Conservation (phyloP, 345 rosid genomes). For the Eucalyptus paniculata region DNA sequence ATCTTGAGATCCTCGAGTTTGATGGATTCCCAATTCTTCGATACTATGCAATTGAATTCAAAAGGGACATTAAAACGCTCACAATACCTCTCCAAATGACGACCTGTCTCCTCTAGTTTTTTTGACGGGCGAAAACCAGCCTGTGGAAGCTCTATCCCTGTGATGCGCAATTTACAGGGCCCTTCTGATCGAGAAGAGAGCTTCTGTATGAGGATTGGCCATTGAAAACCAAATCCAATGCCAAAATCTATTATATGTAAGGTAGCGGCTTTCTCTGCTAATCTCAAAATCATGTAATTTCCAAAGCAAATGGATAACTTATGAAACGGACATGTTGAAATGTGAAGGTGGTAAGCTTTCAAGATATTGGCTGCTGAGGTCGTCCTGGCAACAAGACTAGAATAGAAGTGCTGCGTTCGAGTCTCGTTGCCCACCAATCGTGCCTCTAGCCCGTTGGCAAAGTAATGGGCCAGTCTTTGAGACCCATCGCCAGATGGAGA, state of each 20-base stretch:
- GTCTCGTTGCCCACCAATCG: constrained; percentile 43
- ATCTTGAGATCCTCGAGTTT: constrained; percentile 25
- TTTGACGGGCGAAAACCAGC: constrained; percentile 64
- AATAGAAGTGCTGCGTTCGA: constrained; percentile 8
- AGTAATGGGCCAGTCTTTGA: constrained; percentile 77
- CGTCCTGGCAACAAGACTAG: background rate
- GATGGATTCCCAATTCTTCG: constrained; percentile 21
- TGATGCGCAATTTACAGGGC: constrained; percentile 62
- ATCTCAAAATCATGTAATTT: background rate
- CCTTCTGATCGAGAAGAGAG: constrained; percentile 32
- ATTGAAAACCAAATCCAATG: constrained; percentile 16
- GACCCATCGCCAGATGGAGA: constrained; percentile 62
- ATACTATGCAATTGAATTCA: constrained; percentile 24
- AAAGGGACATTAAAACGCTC: constrained; percentile 65
- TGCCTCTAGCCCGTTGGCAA: constrained; percentile 72
- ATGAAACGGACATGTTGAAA: constrained; percentile 8
- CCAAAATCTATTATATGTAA: constrained; percentile 4
- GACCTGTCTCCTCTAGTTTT: constrained; percentile 62
- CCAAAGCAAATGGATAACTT: constrained; percentile 4
- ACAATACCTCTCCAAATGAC: constrained; percentile 57
- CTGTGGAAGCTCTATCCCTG: constrained; percentile 83
- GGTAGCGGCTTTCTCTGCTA: constrained; percentile 3
- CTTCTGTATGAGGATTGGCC: constrained; percentile 71
- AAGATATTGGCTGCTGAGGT: background rate
- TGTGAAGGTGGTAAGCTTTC: constrained; percentile 6